Evolutionary conservation across 176 grass and related monocot species (phyloP), one percentile per base, ranked within the genome.

Genomic region (Saccharum spontaneum): DNA sequence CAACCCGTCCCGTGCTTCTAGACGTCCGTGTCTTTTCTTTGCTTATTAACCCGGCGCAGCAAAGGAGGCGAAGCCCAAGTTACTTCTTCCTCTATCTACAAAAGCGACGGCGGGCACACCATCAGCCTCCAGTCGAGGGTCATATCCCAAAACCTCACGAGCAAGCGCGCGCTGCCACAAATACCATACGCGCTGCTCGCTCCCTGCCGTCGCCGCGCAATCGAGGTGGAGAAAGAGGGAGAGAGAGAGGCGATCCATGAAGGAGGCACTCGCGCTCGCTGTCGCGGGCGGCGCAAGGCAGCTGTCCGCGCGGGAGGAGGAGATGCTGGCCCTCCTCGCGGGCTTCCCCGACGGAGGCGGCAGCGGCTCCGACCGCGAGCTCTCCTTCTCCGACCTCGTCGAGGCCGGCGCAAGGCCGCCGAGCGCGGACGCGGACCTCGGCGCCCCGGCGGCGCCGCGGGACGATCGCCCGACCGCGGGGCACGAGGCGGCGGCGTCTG

Each of bases 351-450:
- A 75, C 33, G 76, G n/a, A 18, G 68, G 36, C 20, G 76, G 40
- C 5, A 0, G 2, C 23, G n/a, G 23, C 49, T 84, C 84, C 28
- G 74, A 63, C 59, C 83, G 79, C 74, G 89, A 94, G 78, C 90
- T 92, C 14, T 94, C 92, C 62, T 84, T 92, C 81, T 83, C 90
- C 40, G 82, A 92, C 70, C 64, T 92, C 69, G 30, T 94, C n/a
- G 87, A 60, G 36, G 72, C 20, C 49, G 22, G 67, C 20, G 67
- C 34, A 48, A 71, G 46, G 66, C 20, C 8, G 13, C 11, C 8
- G 16, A 15, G 4, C 44, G 71, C 41, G 8, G 13, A 12, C 17
- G 38, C 48, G 28, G 43, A 30, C 23, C 5, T 7, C 12, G 7
- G 2, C n/a, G 78, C 13, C 3, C 9, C 60, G 26, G 9, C 7